Percentiles rank a stretch among this genome's conserved stretches.
Conservation (phyloP, 371 early-diverging fungal genomes). For the Pancytospora epiphaga region DNA sequence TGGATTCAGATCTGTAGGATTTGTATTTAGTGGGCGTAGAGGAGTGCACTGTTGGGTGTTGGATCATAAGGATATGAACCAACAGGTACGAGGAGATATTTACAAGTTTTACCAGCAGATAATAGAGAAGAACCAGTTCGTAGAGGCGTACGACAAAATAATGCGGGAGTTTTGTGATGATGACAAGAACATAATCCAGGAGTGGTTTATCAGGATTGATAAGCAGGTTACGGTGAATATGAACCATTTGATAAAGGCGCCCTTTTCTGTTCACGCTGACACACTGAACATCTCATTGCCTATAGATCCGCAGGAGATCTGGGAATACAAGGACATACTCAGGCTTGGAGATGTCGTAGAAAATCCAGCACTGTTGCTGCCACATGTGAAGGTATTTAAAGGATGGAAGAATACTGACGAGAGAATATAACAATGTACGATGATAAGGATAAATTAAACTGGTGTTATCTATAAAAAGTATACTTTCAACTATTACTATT, state of each 20-base stretch:
- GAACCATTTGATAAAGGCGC: conserved; percentile 91
- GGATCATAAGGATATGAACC: conserved; percentile 69
- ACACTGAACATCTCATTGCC: conserved; percentile 69
- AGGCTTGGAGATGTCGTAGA: background rate
- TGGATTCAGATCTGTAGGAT: conserved; percentile 79
- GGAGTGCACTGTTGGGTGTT: conserved; percentile 98
- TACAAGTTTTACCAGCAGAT: conserved; percentile 64
- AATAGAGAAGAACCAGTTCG: conserved; percentile 11
- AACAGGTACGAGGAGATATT: conserved; percentile 71
- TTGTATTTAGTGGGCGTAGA: conserved; percentile 91
- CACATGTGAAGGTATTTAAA: conserved; percentile 17
- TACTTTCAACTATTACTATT: no score
- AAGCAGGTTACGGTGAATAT: conserved; percentile 74
- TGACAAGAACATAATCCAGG: conserved; percentile 65
- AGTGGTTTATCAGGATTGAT: conserved; percentile 70
- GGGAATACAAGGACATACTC: conserved; percentile 16
- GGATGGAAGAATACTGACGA: no score
- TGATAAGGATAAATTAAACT: no score
- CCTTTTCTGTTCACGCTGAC: conserved; percentile 87
- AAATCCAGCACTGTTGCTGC: background rate
- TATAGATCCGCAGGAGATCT: conserved; percentile 62
- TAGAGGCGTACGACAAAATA: conserved; percentile 34
- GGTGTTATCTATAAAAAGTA: no score
- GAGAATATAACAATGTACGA: no score
- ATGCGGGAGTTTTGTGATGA: conserved; percentile 30